Evolutionary conservation across 108 stramenopile genomes (phyloP).

Genomic region (Cyclotella atomus): DNA sequence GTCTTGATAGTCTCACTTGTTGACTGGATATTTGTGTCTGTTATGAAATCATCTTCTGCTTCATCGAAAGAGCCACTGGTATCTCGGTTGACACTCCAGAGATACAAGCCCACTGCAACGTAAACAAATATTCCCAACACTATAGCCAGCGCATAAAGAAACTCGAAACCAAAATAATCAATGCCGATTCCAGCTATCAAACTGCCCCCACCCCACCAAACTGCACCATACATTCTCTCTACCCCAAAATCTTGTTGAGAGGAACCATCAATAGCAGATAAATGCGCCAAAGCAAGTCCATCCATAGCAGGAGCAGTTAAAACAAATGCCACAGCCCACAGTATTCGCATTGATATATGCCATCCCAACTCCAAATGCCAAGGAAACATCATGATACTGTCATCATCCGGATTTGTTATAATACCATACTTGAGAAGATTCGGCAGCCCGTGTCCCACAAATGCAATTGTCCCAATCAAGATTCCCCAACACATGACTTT

Average conservation of each 20-base stretch:
- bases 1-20: constrained; percentile 4
- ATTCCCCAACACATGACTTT: constrained; percentile 44
- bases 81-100: constrained; percentile 31
- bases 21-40: neutral
- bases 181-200: constrained; percentile 49
- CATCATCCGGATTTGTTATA: neutral
- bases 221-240: constrained; percentile 69
- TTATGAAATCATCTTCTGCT: neutral
- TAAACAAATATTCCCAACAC: constrained; percentile 22
- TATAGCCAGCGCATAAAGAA: constrained; percentile 40
- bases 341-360: constrained; percentile 41
- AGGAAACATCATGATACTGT: neutral
- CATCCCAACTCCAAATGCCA: constrained; percentile 25
- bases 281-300: constrained; percentile 59
- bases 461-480: constrained; percentile 45
- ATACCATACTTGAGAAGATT: constrained; percentile 1
- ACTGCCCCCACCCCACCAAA: constrained; percentile 60
- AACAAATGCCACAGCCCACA: constrained; percentile 43
- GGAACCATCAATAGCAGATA: constrained; percentile 26
- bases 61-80: constrained; percentile 20
- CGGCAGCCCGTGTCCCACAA: constrained; percentile 52
- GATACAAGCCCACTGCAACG: constrained; percentile 19
- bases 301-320: constrained; percentile 59
- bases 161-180: constrained; percentile 51
- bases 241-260: constrained; percentile 55